Evolutionary conservation across 208 protist genomes (phyloP).

Genomic region (Leishmania turanica): DNA sequence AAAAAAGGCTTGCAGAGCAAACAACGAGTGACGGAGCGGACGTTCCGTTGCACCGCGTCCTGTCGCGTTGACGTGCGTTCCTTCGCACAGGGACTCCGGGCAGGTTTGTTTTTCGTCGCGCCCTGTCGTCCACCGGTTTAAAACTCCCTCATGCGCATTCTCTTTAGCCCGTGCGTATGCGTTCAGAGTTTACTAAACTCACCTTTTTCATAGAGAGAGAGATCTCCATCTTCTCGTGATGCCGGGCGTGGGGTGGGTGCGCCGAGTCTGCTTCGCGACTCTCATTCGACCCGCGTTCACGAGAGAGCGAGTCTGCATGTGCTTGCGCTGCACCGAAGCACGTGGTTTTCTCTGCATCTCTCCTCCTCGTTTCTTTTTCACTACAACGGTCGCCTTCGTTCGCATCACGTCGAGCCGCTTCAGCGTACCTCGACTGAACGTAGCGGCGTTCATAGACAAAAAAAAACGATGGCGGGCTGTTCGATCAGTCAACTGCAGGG

Average conservation of each 20-base stretch:
- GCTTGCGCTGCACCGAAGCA: too few species aligned
- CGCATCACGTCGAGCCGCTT: background rate
- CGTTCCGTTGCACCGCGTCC: background rate
- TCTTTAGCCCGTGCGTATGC: background rate
- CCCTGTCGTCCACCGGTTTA: background rate
- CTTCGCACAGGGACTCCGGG: background rate
- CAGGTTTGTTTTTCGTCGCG: background rate
- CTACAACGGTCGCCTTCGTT: background rate
- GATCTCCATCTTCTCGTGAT: background rate
- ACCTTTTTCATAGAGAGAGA: too few species aligned
- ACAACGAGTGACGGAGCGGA: background rate
- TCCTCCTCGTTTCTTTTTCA: background rate
- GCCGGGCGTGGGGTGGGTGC: background rate
- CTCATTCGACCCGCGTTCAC: background rate
- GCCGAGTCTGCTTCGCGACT: background rate
- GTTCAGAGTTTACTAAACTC: background rate
- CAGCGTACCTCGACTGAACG: background rate
- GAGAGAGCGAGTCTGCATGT: background rate
- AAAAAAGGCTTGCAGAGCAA: background rate
- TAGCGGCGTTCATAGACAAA: background rate
- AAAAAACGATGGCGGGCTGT: background rate
- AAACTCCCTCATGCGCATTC: background rate
- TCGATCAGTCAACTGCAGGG: background rate
- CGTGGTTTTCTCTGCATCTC: background rate
- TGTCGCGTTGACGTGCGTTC: background rate